A percentile compares a stretch with the other conserved stretches of the same genome.
Evolutionary conservation across 2,329 filamentous ascomycete genomes (phyloP).

Genomic region (Hypoxylon sp.): DNA sequence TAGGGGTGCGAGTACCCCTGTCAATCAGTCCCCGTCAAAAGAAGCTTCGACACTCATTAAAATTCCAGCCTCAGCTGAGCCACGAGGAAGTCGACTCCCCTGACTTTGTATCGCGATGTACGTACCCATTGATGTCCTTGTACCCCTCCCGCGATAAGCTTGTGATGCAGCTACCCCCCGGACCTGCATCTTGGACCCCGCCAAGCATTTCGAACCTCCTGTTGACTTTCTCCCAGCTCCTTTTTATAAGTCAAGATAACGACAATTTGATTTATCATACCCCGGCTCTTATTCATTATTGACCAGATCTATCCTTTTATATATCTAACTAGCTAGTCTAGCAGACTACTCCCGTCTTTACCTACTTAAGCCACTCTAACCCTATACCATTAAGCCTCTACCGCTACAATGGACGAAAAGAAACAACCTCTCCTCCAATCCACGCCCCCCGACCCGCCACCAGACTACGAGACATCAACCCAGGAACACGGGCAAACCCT

Average conservation of each 20-base stretch:
- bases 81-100: constrained; percentile 11
- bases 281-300: background rate
- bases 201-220: constrained; percentile 8
- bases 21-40: constrained; percentile 19
- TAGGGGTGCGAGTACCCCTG: constrained; percentile 23
- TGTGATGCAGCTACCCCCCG: constrained; percentile 32
- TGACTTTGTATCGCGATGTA: background rate
- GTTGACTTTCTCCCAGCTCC: constrained; percentile 1
- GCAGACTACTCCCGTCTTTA: background rate
- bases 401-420: constrained; percentile 47
- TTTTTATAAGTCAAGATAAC: background rate
- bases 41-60: constrained; percentile 1
- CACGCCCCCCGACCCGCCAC: constrained; percentile 59
- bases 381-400: background rate
- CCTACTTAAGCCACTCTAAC: background rate
- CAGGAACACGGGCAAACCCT: constrained; percentile 55
- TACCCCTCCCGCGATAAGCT: constrained; percentile 24
- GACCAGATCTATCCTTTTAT: background rate
- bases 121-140: background rate
- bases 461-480: constrained; percentile 62
- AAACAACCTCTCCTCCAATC: constrained; percentile 36
- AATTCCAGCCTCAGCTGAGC: constrained; percentile 41
- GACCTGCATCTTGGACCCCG: constrained; percentile 35
- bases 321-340: background rate
- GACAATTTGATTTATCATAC: background rate